These are phyloP conservation scores for Gymnopus androsaceus DNA, from an alignment of 1,284 basidiomycete species.

Conservation along the genomic window DNA sequence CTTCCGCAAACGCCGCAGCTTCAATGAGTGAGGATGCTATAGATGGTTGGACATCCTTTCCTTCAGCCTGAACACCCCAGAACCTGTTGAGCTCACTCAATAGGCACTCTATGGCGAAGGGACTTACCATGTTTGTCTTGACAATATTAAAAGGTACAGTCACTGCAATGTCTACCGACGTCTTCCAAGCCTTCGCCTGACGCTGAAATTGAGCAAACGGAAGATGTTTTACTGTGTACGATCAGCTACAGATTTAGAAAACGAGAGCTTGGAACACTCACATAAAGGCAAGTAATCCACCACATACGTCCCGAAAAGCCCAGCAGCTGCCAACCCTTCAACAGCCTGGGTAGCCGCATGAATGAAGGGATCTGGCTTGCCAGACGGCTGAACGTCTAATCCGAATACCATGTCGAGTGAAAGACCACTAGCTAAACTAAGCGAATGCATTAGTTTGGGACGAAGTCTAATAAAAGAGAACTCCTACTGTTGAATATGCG, in stretches of 20 bases:
- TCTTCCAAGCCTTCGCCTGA: slow-evolving; percentile 16
- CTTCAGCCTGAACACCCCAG: slow-evolving; percentile 1
- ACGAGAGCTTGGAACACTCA: neutral
- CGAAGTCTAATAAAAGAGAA: neutral
- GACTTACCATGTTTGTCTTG: slow-evolving; percentile 10
- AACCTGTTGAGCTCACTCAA: neutral
- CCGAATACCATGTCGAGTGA: slow-evolving; percentile 22
- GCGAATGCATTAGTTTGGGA: neutral
- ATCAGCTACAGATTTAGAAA: neutral
- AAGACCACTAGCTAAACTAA: slow-evolving; percentile 21
- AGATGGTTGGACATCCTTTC: slow-evolving; percentile 1
- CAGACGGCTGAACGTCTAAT: slow-evolving; percentile 26
- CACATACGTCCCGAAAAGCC: slow-evolving; percentile 25
- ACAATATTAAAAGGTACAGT: slow-evolving; percentile 16
- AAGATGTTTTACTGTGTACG: slow-evolving; percentile 14
- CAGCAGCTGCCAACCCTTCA: slow-evolving; percentile 23
- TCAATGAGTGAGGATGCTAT: slow-evolving; percentile 11
- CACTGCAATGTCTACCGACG: slow-evolving; percentile 14
- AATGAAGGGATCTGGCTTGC: slow-evolving; percentile 28
- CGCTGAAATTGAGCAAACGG: slow-evolving; percentile 10
- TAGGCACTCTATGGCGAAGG: neutral
- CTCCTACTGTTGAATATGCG: slow-evolving; percentile 39
- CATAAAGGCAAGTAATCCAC: slow-evolving; percentile 19
- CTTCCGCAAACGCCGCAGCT: slow-evolving; percentile 2
- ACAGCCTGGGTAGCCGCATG: slow-evolving; percentile 23